phyloP scores from a whole-genome alignment of 345 rosid genomes.

The Pelargonium nanum region DNA sequence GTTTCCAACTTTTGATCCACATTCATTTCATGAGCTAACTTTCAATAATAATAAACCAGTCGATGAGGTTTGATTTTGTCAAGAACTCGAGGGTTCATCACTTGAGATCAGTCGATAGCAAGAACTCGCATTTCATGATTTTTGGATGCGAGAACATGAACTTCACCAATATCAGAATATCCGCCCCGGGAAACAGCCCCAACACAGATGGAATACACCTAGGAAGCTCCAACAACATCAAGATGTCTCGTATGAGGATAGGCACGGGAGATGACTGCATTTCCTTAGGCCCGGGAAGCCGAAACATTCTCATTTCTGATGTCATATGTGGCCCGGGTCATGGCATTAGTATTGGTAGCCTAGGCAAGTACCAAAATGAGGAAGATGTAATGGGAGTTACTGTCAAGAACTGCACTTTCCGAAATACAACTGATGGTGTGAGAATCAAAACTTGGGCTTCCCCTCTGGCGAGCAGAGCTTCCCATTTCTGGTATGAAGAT shows the following conservation, averaged over 20 bases:
- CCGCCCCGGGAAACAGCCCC: constrained; percentile 3
- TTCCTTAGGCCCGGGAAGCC: constrained; percentile 19
- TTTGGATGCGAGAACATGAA: constrained; percentile 8
- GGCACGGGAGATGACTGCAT: constrained; percentile 20
- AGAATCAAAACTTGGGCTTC: constrained; percentile 17
- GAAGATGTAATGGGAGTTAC: constrained; percentile 5
- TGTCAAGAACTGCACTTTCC: constrained; percentile 9
- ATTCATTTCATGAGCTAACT: too few relatives aligned
- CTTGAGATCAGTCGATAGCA: constrained; percentile 5
- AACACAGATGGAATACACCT: constrained; percentile 25
- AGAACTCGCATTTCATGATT: constrained; percentile 14
- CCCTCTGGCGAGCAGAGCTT: not conserved
- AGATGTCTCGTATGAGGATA: constrained; percentile 3
- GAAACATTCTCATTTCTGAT: not conserved
- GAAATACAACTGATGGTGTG: constrained; percentile 4
- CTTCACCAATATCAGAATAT: constrained; percentile 2
- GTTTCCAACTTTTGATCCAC: too few relatives aligned
- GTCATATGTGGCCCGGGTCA: constrained; percentile 15
- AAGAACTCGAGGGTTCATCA: not conserved
- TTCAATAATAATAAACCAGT: too few relatives aligned
- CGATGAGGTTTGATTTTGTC: not conserved
- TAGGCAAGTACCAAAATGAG: constrained; percentile 11
- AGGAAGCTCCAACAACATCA: constrained; percentile 10
- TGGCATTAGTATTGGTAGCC: constrained; percentile 17
- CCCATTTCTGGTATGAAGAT: constrained; percentile 3